Base-by-base conservation (phyloP, 768 basidiomycete species). In the Rhizopogon salebrosus region DNA sequence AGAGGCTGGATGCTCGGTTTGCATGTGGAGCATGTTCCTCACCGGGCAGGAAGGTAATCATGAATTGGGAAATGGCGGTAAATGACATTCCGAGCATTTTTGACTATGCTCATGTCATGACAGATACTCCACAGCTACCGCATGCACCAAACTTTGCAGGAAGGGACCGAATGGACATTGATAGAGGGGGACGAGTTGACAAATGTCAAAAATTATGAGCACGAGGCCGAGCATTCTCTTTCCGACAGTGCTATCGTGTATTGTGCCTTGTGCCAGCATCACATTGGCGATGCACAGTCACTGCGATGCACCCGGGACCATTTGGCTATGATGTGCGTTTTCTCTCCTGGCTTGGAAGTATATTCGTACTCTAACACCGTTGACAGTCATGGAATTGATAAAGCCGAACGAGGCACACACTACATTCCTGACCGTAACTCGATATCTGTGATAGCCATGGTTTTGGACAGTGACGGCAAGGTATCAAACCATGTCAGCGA, bases 11-110 rank as follows among this genome's bases (percentile, higher is more conserved):
- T 48, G 11, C 49, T 50, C 35, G 35, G 14, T 48, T 50, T 46
- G 35, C 38, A 39, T 50, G 49, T 6, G 38, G 42, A 48, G 16
- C 14, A 14, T 46, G 45, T 46, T 46, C 45, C 22, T 34, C 45
- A 20, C 31, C 31, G 3, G 45, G 31, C 22, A 46, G 8, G 22
- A 46, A 34, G 45, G 45, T 46, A 9, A 22, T 46, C 16, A 46
- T 46, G 45, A 34, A 20, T 34, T 46, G 45, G 45, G 31, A 46
- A 8, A 46, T 46, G 45, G 45, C 45, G 22, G 45, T 46, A 46
- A 34, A 34, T 23, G 31, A 34, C 14, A 34, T 34, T 34, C 10
- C 7, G 29, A 14, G 22, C 4, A 34, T 23, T 22, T 16, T 14
- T 16, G 4, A 34, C 14, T 9, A 34, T 34, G 9, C 20, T 46